Evolutionary conservation across 257 asterid species (phyloP), one percentile per base, ranked within the genome.

Genomic region (Ehretia macrophylla): DNA sequence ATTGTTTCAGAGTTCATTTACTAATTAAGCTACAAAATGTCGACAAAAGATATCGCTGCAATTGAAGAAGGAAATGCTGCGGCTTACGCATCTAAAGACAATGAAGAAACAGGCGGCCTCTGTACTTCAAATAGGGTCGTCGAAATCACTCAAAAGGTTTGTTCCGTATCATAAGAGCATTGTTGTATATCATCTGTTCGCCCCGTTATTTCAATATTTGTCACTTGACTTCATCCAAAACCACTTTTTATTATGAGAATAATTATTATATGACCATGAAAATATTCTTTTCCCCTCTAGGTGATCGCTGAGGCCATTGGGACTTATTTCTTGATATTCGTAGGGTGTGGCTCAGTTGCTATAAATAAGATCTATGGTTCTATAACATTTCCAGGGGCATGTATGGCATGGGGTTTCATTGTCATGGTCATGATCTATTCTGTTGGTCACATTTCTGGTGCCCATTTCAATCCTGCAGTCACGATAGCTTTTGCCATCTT

Each of bases 391-490:
- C 88, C 81, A 10, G 89, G 92, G n/a, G 58, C 78, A 22, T 73
- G 84, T 47, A 44, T 71, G 0, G 83, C 83, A 0, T 85, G 82
- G 63, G 95, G 90, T 0, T 60, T 85, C 56, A 66, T 46, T 1
- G 87, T 75, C 0, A 85, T 85, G 95, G 75, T 85, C 3, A 80
- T 83, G 90, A 60, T 85, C 32, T 85, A 85, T 61, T 27, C 90
- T 38, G 90, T 79, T 32, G 89, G 86, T 9, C 94, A 85, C 53
- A 83, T 85, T 61, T 85, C 90, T 46, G 94, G 87, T 55, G 90
- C 84, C 1, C 87, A 82, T 78, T 78, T 85, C 49, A 85, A 85
- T 59, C 94, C 94, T 5, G 94, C 95, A 0, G 95, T 85, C 62
- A 85, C 95, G 40, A 70, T 85, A 42, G 40, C 88, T 10, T 78